Conservation (phyloP, 805 yeast species). For the Candida peoriensis region DNA sequence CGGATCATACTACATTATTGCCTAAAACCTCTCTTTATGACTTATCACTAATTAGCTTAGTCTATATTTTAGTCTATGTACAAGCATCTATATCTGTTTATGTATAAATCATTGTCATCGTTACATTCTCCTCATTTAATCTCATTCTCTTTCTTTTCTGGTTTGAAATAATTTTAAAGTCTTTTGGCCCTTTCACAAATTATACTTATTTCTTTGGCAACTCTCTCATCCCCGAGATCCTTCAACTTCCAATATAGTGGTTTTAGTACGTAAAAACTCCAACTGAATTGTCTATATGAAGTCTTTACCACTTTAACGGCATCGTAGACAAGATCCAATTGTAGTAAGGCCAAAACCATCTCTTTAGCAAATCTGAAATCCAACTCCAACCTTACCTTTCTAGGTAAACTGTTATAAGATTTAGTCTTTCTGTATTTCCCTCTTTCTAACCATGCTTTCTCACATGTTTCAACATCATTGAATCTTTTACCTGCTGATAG, state of each 20-base stretch:
- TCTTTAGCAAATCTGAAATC: slow-evolving; percentile 70
- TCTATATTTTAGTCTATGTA: too few species aligned
- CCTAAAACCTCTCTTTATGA: too few species aligned
- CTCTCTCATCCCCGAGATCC: slow-evolving; percentile 37
- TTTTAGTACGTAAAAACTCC: slow-evolving; percentile 52
- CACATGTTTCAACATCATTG: slow-evolving; percentile 53
- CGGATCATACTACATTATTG: too few species aligned
- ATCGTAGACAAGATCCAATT: slow-evolving; percentile 54
- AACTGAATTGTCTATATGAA: slow-evolving; percentile 61
- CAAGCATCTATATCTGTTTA: too few species aligned
- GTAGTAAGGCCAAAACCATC: slow-evolving; percentile 58
- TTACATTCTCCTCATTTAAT: too few species aligned
- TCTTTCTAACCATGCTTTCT: slow-evolving; percentile 70
- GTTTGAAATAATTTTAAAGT: too few species aligned
- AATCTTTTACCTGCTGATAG: slow-evolving; percentile 53
- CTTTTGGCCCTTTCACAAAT: slow-evolving; percentile 25
- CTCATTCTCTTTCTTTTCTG: too few species aligned
- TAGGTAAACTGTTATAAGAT: slow-evolving; percentile 38
- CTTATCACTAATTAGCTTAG: too few species aligned
- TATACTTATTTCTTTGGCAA: slow-evolving; percentile 26
- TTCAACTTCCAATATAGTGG: slow-evolving; percentile 35
- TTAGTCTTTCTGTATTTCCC: slow-evolving; percentile 61
- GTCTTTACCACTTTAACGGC: slow-evolving; percentile 65
- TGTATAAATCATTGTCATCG: too few species aligned
- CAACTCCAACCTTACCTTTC: slow-evolving; percentile 33